These are phyloP conservation scores for Chrysosporium queenslandicum DNA, from an alignment of 2,329 filamentous ascomycete species.

Conservation along the genomic window DNA sequence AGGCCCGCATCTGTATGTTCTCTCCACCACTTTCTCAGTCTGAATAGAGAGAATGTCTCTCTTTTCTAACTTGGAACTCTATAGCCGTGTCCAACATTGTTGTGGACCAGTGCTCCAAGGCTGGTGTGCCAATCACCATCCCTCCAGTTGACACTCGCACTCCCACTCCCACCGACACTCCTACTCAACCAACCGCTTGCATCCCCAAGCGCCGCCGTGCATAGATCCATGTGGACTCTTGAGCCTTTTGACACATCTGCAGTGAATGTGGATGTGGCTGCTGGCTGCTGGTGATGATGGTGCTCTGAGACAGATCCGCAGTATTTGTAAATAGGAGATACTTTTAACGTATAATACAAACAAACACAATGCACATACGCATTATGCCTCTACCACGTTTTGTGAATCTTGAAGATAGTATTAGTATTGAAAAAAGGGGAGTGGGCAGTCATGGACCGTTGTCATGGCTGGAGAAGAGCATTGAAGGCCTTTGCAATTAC, in stretches of 20 bases:
- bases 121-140: conserved; percentile 30
- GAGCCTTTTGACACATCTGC: not conserved
- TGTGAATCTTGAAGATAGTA: no score
- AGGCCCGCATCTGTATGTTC: conserved; percentile 12
- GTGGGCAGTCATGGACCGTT: no score
- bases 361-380: no score
- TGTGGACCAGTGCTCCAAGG: conserved; percentile 27
- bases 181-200: conserved; percentile 1
- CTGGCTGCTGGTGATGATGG: not conserved
- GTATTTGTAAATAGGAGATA: not conserved
- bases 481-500: no score
- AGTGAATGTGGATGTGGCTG: not conserved
- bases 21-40: not conserved
- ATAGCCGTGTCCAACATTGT: conserved; percentile 32
- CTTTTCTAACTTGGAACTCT: not conserved
- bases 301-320: not conserved
- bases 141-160: conserved; percentile 21
- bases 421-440: no score
- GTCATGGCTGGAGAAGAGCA: no score
- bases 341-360: not conserved
- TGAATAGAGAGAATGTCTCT: not conserved
- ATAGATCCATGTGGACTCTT: not conserved
- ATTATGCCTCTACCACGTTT: no score
- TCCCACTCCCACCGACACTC: not conserved
- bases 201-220: conserved; percentile 1